Base-by-base conservation (phyloP, 148 eudicot genomes). In the Chenopodium quinoa region DNA sequence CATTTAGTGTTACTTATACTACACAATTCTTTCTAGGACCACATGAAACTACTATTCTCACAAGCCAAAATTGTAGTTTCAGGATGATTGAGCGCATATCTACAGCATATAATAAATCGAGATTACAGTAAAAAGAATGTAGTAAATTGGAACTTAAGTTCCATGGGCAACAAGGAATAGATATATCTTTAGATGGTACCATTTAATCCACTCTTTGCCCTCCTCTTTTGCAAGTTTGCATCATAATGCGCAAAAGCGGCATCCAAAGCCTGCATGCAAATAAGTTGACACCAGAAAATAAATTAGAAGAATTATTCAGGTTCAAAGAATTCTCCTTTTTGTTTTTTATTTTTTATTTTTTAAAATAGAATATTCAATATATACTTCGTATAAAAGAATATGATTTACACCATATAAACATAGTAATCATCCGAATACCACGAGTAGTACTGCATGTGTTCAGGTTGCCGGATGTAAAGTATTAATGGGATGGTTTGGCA, bases 91-190 rank as follows among this genome's bases (percentile, higher is more conserved):
- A 40, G 46, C 25, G 60, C 32, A 73, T 73, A 73, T 73, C 60
- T 73, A 73, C 76, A 73, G 23, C 31, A 46, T 31, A 27, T 74
- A 10, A 54, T 27, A 76, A 76, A 25, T 52, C 9, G 25, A 52
- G 77, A 58, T 78, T 48, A 23, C 65, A 71, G 25, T 54, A 12
- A 78, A 66, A 52, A 65, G 78, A 64, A 81, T 64, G 78, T 52
- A 27, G 46, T 13, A 37, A n/a, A 13, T 19, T 23, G 50, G 62
- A 23, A 80, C 78, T 31, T 23, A 27, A 50, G 27, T 40, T 14
- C 76, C 27, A 9, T 23, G 17, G 56, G 9, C 32, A 4, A 23
- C 17, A 37, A 0, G 67, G 68, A 47, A n/a, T 23, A 48, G 19
- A 23, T 23, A 22, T 4, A 25, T 73, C 60, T 23, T 73, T 73